These are phyloP conservation scores for Escovopsis sp. DNA, from an alignment of 2,329 filamentous ascomycete genomes.

Conservation along the genomic window DNA sequence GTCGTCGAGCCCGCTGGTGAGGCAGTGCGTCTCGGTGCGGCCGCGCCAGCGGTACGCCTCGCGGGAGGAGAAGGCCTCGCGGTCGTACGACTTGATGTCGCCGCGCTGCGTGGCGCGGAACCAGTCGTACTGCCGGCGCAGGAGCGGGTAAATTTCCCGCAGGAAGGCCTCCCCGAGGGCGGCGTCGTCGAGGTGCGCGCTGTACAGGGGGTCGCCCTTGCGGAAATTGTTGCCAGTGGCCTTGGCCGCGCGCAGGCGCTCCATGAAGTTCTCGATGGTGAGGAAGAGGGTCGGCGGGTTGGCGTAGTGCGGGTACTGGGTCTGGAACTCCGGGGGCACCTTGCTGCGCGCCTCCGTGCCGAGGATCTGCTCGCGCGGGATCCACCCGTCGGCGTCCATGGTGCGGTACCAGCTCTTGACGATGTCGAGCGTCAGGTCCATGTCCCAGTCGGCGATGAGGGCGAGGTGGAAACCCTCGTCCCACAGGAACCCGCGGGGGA, in stretches of 20 bases:
- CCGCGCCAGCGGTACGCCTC: slow-evolving; percentile 95
- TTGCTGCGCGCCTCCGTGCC: slow-evolving; percentile 86
- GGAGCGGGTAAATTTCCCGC: slow-evolving; percentile 64
- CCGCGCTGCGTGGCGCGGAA: slow-evolving; percentile 85
- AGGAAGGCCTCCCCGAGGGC: slow-evolving; percentile 59
- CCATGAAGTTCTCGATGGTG: slow-evolving; percentile 69
- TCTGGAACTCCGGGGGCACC: slow-evolving; percentile 82
- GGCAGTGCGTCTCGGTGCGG: slow-evolving; percentile 69
- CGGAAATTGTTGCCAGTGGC: too few species aligned
- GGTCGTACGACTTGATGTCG: slow-evolving; percentile 82
- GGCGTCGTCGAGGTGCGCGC: slow-evolving; percentile 50
- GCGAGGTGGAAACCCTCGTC: slow-evolving; percentile 94
- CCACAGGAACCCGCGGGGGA: slow-evolving; percentile 93
- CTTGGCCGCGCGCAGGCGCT: slow-evolving; percentile 52
- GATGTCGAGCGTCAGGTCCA: slow-evolving; percentile 74
- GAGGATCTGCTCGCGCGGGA: slow-evolving; percentile 88
- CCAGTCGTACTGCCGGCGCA: slow-evolving; percentile 86
- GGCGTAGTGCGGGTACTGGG: slow-evolving; percentile 93
- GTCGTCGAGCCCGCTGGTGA: slow-evolving; percentile 91
- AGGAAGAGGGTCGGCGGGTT: slow-evolving; percentile 94
- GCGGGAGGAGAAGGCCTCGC: slow-evolving; percentile 72
- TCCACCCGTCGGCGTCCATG: slow-evolving; percentile 97
- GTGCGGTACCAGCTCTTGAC: slow-evolving; percentile 91
- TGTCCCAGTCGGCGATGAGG: slow-evolving; percentile 86
- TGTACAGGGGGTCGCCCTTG: slow-evolving; percentile 36